Base-by-base conservation (phyloP, 495 filamentous ascomycete genomes). In the Trichoderma parareesei region DNA sequence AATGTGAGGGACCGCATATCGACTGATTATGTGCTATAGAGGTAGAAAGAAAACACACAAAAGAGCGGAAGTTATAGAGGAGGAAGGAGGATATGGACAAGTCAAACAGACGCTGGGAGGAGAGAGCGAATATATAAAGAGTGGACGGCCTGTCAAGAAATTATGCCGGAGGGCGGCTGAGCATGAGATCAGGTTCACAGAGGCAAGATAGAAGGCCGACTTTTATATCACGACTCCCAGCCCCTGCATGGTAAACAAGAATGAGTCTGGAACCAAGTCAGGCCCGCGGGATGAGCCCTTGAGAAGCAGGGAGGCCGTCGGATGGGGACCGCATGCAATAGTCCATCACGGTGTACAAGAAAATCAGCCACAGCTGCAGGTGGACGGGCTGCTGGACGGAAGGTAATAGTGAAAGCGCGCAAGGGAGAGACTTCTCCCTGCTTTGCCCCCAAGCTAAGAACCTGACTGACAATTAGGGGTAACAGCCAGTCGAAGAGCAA, bases 341-440 rank as follows among this genome's bases (percentile, higher is more conserved):
- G 20, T 57, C 49, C 20, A 37, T 33, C 49, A 57, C 27, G 13
- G 20, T 14, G 18, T 57, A 33, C 46, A n/a, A 18, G 14, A 35
- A 18, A 13, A 57, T 35, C 20, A 33, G 49, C 20, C 48, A 48
- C 49, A 35, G 49, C 49, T 57, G 49, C 49, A 57, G 27, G 20
- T 57, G 49, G 8, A 57, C 33, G n/a, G 49, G 49, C 8, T 27
- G 27, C 27, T 27, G 27, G 27, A 0, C 27, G 27, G 27, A 27
- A 27, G 27, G 27, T 27, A 27, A 27, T 1, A 27, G 27, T 27
- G 27, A 27, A 27, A 1, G 27, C 27, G 27, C 33, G 49, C 46
- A 35, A 57, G 20, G 49, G 49, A 41, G 49, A 57, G 49, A 13
- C 49, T 33, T 57, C 49, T 20, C 49, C 49, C 49, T 57, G 49